Percentiles rank a stretch among this genome's conserved stretches.
These are phyloP conservation scores for Cordyceps tenuipes DNA, from an alignment of 2,329 filamentous ascomycete genomes.

Conservation along the genomic window DNA sequence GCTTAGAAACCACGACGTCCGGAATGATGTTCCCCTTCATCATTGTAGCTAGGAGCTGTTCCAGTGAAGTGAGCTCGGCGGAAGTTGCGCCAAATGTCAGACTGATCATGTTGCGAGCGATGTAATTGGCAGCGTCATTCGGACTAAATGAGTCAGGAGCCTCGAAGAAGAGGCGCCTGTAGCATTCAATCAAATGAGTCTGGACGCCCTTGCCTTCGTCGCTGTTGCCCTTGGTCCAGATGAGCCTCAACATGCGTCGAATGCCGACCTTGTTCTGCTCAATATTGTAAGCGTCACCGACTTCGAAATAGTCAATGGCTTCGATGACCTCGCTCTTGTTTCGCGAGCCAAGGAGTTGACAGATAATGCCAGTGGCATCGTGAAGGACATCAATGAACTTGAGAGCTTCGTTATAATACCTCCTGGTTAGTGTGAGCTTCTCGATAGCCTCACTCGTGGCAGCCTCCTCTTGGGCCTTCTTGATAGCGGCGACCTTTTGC, in stretches of 20 bases:
- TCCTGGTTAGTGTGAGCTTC: slow-evolving; percentile 76
- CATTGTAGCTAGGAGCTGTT: slow-evolving; percentile 94
- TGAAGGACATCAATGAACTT: slow-evolving; percentile 91
- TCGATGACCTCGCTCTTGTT: slow-evolving; percentile 99
- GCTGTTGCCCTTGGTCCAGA: slow-evolving; percentile 99
- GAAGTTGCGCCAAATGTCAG: slow-evolving; percentile 92
- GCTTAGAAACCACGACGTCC: slow-evolving; percentile 77
- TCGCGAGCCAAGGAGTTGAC: slow-evolving; percentile 81
- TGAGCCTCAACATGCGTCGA: slow-evolving; percentile 87
- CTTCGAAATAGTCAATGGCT: slow-evolving; percentile 96
- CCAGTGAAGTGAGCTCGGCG: slow-evolving; percentile 87
- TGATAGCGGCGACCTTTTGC: slow-evolving; percentile 62
- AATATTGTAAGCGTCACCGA: slow-evolving; percentile 92
- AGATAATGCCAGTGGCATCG: slow-evolving; percentile 69
- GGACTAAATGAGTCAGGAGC: slow-evolving; percentile 79
- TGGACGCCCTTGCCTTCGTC: slow-evolving; percentile 98
- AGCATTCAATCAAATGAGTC: slow-evolving; percentile 92
- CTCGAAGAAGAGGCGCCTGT: slow-evolving; percentile 92
- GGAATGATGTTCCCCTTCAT: slow-evolving; percentile 87
- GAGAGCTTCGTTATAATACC: slow-evolving; percentile 89
- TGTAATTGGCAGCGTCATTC: slow-evolving; percentile 90
- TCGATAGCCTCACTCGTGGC: slow-evolving; percentile 82
- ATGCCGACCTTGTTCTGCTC: slow-evolving; percentile 90
- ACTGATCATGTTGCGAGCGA: slow-evolving; percentile 98
- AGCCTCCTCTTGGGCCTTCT: slow-evolving; percentile 77